These are phyloP conservation scores for Davidsoniella virescens DNA, from an alignment of 2,329 filamentous ascomycete genomes.

Conservation along the genomic window DNA sequence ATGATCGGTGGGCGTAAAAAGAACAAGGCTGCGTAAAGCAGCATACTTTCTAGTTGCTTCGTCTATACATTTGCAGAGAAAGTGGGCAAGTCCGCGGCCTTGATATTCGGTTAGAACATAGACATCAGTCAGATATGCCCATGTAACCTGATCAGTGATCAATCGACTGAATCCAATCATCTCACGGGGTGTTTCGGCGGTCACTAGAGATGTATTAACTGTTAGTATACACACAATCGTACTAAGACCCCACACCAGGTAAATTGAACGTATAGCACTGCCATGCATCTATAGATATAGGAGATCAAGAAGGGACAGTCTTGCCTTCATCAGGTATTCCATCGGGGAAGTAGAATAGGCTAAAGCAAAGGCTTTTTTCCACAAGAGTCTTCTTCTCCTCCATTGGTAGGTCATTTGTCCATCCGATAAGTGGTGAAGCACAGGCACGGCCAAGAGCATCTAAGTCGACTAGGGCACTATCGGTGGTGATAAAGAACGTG, in stretches of 20 bases:
- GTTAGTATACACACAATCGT: not conserved
- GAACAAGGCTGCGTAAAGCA: conserved; percentile 40
- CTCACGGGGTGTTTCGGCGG: conserved; percentile 19
- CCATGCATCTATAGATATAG: no score
- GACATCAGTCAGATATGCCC: conserved; percentile 52
- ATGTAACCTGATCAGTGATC: conserved; percentile 54
- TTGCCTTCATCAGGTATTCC: conserved; percentile 17
- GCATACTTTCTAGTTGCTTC: conserved; percentile 41
- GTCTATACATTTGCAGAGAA: conserved; percentile 45
- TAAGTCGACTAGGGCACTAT: conserved; percentile 37
- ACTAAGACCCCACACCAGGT: no score
- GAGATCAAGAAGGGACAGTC: no score
- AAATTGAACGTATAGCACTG: no score
- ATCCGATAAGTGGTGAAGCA: conserved; percentile 41
- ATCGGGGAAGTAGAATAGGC: conserved; percentile 31
- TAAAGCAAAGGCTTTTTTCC: conserved; percentile 42
- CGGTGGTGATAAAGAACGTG: conserved; percentile 42
- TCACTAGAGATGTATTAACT: conserved; percentile 16
- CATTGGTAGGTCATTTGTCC: conserved; percentile 37
- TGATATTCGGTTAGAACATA: conserved; percentile 46
- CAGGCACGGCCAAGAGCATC: conserved; percentile 39
- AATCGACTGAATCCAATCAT: conserved; percentile 33
- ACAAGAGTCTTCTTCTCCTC: conserved; percentile 34
- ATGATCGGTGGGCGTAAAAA: conserved; percentile 27
- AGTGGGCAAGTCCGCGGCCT: conserved; percentile 44